These are phyloP conservation scores for Hordeum marinum DNA, from an alignment of 176 grass and related monocot species.

Conservation along the genomic window DNA sequence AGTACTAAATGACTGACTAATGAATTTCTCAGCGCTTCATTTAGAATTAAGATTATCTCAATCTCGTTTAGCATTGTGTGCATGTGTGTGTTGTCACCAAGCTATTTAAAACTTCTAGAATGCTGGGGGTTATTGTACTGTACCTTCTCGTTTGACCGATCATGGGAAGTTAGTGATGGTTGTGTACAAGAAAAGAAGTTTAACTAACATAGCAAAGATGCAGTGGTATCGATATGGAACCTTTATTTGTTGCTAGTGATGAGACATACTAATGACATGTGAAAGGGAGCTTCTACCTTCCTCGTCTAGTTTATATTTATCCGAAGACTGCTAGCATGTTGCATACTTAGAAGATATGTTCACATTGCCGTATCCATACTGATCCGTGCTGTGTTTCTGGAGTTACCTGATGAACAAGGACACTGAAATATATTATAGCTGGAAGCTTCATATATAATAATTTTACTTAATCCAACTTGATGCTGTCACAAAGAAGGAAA, in stretches of 20 bases:
- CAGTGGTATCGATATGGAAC: slow-evolving; percentile 12
- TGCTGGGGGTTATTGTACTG: not conserved
- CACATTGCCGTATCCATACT: slow-evolving; percentile 44
- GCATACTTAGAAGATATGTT: slow-evolving; percentile 59
- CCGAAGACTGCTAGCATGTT: slow-evolving; percentile 15
- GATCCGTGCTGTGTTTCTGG: slow-evolving; percentile 49
- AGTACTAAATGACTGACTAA: not conserved
- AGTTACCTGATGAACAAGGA: slow-evolving; percentile 25
- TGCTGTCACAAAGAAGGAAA: slow-evolving; percentile 35
- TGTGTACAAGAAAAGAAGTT: slow-evolving; percentile 59
- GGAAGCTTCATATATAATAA: slow-evolving; percentile 44
- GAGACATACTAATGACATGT: slow-evolving; percentile 23
- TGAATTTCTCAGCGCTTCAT: slow-evolving; percentile 11
- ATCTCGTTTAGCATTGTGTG: not conserved
- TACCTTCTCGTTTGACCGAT: slow-evolving; percentile 16
- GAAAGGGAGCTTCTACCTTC: slow-evolving; percentile 57
- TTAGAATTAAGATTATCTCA: not conserved
- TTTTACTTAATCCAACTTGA: slow-evolving; percentile 20
- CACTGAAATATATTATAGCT: slow-evolving; percentile 37
- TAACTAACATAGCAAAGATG: slow-evolving; percentile 54
- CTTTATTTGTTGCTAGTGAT: slow-evolving; percentile 20
- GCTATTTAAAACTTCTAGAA: slow-evolving; percentile 13
- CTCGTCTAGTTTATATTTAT: slow-evolving; percentile 50
- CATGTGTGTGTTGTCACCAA: slow-evolving; percentile 6
- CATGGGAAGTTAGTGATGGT: slow-evolving; percentile 58